These are phyloP conservation scores for Leucocoprinus sp. DNA, from an alignment of 768 basidiomycete genomes.

Conservation along the genomic window DNA sequence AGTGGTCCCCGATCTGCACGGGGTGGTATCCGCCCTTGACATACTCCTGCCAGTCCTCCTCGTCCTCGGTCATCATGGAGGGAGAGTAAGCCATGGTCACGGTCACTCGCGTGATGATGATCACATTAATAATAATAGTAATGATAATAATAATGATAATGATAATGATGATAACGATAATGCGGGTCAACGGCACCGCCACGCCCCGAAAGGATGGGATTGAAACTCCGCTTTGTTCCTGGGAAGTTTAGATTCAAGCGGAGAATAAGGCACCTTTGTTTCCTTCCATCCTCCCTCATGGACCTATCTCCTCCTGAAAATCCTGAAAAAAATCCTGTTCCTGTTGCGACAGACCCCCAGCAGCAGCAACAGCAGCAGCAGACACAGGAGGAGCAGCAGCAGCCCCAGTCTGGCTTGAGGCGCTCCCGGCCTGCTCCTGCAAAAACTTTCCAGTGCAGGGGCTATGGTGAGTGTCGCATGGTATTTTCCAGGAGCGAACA, in stretches of 20 bases:
- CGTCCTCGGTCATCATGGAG: constrained; percentile 84
- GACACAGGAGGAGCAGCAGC: too few species aligned
- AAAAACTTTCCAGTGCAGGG: constrained; percentile 93
- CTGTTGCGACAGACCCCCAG: constrained; percentile 7
- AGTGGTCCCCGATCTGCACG: constrained; percentile 90
- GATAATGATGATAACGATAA: background rate
- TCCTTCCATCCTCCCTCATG: constrained; percentile 7
- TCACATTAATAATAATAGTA: background rate
- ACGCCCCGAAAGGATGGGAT: constrained; percentile 7
- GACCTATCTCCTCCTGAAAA: constrained; percentile 8
- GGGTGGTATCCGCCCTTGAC: constrained; percentile 81
- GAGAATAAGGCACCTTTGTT: constrained; percentile 5
- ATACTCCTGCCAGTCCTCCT: constrained; percentile 89
- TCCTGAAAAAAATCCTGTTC: constrained; percentile 8
- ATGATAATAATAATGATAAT: too few species aligned
- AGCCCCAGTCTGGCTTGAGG: constrained; percentile 28
- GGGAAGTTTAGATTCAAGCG: constrained; percentile 5
- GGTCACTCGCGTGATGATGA: background rate
- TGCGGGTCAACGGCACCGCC: constrained; percentile 6
- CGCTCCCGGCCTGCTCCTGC: constrained; percentile 79
- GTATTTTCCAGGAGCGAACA: constrained; percentile 95
- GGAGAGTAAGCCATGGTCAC: constrained; percentile 52
- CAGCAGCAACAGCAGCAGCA: constrained; percentile 11
- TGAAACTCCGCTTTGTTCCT: constrained; percentile 10
- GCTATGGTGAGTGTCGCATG: constrained; percentile 94